phyloP scores from a whole-genome alignment of 1,139 yeast genomes.

The Blastobotrys arbuscula region DNA sequence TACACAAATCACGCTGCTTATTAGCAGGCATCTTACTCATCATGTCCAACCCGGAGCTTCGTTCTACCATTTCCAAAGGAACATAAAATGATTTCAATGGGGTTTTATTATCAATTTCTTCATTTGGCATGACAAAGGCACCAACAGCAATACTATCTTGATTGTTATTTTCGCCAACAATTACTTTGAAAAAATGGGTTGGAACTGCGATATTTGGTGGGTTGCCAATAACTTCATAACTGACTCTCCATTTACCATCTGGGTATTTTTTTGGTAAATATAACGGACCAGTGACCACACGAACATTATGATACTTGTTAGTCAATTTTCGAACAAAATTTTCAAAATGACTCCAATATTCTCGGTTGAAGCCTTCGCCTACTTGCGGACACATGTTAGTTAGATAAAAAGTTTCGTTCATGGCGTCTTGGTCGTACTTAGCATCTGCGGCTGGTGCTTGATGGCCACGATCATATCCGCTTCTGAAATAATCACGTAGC shows the following conservation, averaged over 20 bases:
- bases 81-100: conserved; percentile 76
- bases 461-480: conserved; percentile 97
- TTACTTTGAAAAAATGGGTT: conserved; percentile 87
- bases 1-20: conserved; percentile 65
- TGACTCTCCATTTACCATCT: conserved; percentile 76
- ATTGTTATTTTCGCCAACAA: conserved; percentile 64
- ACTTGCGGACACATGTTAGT: conserved; percentile 96
- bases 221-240: conserved; percentile 90
- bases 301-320: conserved; percentile 58
- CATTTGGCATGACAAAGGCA: conserved; percentile 92
- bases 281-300: conserved; percentile 90
- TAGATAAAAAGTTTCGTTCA: conserved; percentile 88
- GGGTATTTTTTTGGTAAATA: conserved; percentile 73
- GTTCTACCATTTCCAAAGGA: conserved; percentile 84
- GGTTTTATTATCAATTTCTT: conserved; percentile 57
- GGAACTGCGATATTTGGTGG: conserved; percentile 98
- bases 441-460: conserved; percentile 99
- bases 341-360: conserved; percentile 96
- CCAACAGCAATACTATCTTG: conserved; percentile 56
- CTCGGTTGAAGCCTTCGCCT: conserved; percentile 95
- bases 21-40: conserved; percentile 59
- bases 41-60: conserved; percentile 78
- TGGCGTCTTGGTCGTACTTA: conserved; percentile 78
- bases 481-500: conserved; percentile 80
- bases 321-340: conserved; percentile 80